These are phyloP conservation scores for Neoarthrinium moseri DNA, from an alignment of 2,329 filamentous ascomycete species.

Conservation along the genomic window DNA sequence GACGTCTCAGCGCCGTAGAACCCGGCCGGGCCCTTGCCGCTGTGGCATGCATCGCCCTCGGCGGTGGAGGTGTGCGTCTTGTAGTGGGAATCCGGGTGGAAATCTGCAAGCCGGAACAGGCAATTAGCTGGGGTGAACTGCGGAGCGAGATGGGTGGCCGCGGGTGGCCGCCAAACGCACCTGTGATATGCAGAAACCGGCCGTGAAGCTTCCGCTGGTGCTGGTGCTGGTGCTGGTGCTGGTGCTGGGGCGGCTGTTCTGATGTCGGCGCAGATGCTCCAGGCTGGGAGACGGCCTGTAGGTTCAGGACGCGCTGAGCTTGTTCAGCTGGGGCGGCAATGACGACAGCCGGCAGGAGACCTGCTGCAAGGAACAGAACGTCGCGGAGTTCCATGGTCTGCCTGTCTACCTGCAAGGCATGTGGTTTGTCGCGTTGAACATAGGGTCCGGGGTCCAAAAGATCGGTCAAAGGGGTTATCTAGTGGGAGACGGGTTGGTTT, in stretches of 20 bases:
- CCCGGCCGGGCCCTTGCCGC: constrained; percentile 73
- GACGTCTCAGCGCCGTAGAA: constrained; percentile 81
- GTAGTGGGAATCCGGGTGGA: constrained; percentile 91
- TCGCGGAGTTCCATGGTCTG: constrained; percentile 21
- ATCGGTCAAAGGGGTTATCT: not conserved
- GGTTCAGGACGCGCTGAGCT: constrained; percentile 20
- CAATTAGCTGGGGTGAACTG: constrained; percentile 14
- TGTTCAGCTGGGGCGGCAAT: constrained; percentile 20
- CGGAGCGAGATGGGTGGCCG: constrained; percentile 13
- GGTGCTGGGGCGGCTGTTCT: constrained; percentile 11
- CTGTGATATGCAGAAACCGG: constrained; percentile 85
- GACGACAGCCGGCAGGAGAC: constrained; percentile 24
- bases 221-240: constrained; percentile 12
- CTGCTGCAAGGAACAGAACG: constrained; percentile 18
- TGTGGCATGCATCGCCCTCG: constrained; percentile 73
- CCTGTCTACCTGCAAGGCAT: constrained; percentile 2
- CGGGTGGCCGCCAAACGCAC: constrained; percentile 44
- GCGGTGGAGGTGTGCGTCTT: constrained; percentile 72
- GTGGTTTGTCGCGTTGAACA: too few species aligned
- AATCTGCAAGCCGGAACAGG: constrained; percentile 55
- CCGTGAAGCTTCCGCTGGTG: constrained; percentile 54
- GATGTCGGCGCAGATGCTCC: too few species aligned
- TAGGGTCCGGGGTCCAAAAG: too few species aligned
- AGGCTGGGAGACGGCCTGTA: constrained; percentile 24
- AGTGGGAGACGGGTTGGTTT: not conserved